A percentile compares a stretch with the other conserved stretches of the same genome.
Evolutionary conservation across 83 land plant genomes (phyloP).

Genomic region (Diphasiastrum complanatum): DNA sequence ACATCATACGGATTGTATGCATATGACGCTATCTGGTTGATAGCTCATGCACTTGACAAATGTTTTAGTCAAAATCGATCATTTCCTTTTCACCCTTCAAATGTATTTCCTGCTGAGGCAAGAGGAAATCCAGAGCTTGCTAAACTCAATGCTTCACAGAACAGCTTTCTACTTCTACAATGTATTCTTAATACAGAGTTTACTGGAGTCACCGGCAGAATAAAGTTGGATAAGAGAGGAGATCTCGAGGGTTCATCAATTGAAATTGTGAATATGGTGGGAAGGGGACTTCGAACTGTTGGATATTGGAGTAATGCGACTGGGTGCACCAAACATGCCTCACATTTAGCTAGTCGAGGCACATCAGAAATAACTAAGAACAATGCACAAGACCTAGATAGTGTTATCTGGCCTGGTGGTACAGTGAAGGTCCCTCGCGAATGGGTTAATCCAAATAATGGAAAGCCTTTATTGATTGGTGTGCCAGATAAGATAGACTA

Average conservation of each 20-base stretch:
- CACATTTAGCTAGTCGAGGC: neutral
- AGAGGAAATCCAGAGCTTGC: neutral
- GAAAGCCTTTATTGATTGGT: constrained; percentile 37
- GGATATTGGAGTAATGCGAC: neutral
- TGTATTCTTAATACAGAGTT: neutral
- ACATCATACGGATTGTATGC: constrained; percentile 50
- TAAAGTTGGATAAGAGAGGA: too few species aligned
- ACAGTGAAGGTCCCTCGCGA: constrained; percentile 37
- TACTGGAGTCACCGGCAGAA: too few species aligned
- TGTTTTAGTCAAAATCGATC: constrained; percentile 3
- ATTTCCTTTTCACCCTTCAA: neutral
- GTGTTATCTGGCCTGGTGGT: constrained; percentile 63
- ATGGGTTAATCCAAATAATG: constrained; percentile 44
- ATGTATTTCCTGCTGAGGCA: neutral
- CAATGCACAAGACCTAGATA: constrained; percentile 9
- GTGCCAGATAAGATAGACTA: constrained; percentile 43
- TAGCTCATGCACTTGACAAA: constrained; percentile 47
- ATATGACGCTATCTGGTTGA: constrained; percentile 44
- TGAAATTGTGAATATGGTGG: too few species aligned
- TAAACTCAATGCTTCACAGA: too few species aligned
- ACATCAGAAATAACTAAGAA: neutral
- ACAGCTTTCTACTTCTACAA: neutral
- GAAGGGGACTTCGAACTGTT: too few species aligned
- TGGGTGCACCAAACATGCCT: neutral
- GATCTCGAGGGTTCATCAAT: too few species aligned